Percentiles rank a stretch among this genome's conserved stretches.
Evolutionary conservation across 2,329 filamentous ascomycete species (phyloP).

Genomic region (Aureobasidium sp.): DNA sequence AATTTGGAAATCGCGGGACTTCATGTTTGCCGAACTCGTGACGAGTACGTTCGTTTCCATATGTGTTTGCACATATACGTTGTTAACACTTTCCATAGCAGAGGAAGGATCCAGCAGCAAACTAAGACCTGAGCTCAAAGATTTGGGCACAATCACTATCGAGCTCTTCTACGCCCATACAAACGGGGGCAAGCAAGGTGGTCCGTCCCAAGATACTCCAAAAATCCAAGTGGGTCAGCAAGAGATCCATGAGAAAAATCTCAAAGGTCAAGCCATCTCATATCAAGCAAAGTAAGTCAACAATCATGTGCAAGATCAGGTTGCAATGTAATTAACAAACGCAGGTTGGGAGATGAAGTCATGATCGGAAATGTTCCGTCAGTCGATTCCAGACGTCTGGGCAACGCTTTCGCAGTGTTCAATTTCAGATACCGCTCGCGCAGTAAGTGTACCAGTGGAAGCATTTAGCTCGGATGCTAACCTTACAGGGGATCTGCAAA

Average conservation of each 20-base stretch:
- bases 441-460: slow-evolving; percentile 20
- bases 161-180: background rate
- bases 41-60: background rate
- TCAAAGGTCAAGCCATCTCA: slow-evolving; percentile 21
- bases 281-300: slow-evolving; percentile 16
- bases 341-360: background rate
- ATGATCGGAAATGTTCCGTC: background rate
- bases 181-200: background rate
- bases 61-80: background rate
- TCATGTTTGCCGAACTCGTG: background rate
- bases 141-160: background rate
- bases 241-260: slow-evolving; percentile 19
- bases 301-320: accelerated
- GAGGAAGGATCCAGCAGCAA: background rate
- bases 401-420: slow-evolving; percentile 23
- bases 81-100: background rate
- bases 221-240: background rate
- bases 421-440: slow-evolving; percentile 22
- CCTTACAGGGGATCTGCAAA: slow-evolving; percentile 16
- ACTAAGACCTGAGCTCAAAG: background rate
- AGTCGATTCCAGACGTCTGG: slow-evolving; percentile 19
- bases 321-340: background rate
- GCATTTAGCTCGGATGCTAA: slow-evolving; percentile 20
- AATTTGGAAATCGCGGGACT: background rate
- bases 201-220: background rate